Evolutionary conservation across 306 rosid genomes (phyloP).

Genomic region (Boehmeria nivea): DNA sequence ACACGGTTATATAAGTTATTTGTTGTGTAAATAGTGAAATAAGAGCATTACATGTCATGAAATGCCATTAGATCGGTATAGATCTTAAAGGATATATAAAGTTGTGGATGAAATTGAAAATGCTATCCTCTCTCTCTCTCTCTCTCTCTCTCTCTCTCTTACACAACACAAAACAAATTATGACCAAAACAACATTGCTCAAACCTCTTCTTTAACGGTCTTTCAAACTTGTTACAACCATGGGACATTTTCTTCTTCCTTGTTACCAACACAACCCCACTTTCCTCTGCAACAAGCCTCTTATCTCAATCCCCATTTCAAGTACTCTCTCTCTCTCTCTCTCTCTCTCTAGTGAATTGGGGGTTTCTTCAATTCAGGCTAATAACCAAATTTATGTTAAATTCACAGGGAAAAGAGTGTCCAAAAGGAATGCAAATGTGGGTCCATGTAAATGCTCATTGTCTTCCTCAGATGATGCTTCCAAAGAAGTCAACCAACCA

Average conservation of each 20-base stretch:
- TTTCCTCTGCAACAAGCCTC: slow-evolving; percentile 40
- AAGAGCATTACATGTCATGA: no score
- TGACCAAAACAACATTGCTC: slow-evolving; percentile 9
- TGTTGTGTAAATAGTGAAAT: no score
- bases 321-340: slow-evolving; percentile 42
- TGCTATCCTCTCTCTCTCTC: slow-evolving; percentile 41
- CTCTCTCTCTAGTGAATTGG: slow-evolving; percentile 1
- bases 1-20: no score
- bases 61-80: no score
- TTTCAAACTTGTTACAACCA: slow-evolving; percentile 10
- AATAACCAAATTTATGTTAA: background rate
- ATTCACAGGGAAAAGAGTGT: slow-evolving; percentile 41
- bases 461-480: slow-evolving; percentile 29
- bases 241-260: slow-evolving; percentile 56
- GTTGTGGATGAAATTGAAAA: slow-evolving; percentile 59
- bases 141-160: background rate
- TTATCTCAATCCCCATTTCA: slow-evolving; percentile 32
- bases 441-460: slow-evolving; percentile 44
- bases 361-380: background rate
- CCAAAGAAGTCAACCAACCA: slow-evolving; percentile 30
- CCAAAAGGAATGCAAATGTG: slow-evolving; percentile 29
- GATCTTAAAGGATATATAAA: background rate
- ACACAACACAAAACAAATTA: slow-evolving; percentile 11
- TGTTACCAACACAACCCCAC: slow-evolving; percentile 34
- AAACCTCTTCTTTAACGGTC: background rate